Evolutionary conservation across 1,139 yeast species (phyloP).

Genomic region (Suhomyces kunorum): DNA sequence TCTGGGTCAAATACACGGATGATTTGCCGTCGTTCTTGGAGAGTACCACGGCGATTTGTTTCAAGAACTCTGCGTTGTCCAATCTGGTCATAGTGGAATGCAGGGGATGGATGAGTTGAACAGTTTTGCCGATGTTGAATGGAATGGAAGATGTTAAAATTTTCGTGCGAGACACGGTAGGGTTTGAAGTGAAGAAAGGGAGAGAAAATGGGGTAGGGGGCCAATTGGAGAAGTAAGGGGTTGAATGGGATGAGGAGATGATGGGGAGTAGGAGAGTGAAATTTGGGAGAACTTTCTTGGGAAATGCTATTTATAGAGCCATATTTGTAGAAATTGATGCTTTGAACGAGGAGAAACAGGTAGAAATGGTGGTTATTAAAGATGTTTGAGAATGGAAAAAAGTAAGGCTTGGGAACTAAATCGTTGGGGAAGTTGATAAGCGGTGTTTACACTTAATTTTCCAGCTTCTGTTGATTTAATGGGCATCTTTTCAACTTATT

Average conservation of each 20-base stretch:
- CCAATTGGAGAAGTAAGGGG: neutral
- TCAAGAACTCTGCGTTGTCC: conserved; percentile 41
- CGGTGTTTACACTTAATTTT: too few relatives aligned
- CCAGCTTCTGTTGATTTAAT: too few relatives aligned
- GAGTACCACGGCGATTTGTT: conserved; percentile 31
- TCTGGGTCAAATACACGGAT: conserved; percentile 47
- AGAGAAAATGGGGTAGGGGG: neutral
- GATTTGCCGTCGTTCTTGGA: conserved; percentile 38
- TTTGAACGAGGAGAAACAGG: too few relatives aligned
- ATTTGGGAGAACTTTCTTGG: too few relatives aligned
- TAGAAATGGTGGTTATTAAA: too few relatives aligned
- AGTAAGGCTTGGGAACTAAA: too few relatives aligned
- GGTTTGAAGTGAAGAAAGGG: neutral
- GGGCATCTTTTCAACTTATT: too few relatives aligned
- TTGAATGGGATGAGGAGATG: neutral
- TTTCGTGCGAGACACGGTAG: neutral
- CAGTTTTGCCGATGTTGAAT: too few relatives aligned
- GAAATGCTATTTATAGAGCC: too few relatives aligned
- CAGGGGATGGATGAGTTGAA: neutral
- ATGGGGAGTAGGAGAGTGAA: neutral
- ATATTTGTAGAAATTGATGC: too few relatives aligned
- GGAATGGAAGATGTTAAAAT: neutral
- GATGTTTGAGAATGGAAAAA: too few relatives aligned
- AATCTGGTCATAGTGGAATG: conserved; percentile 34
- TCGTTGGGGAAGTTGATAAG: too few relatives aligned